Percentiles rank a stretch among this genome's conserved stretches.
phyloP scores from a whole-genome alignment of 2,329 filamentous ascomycete genomes.

The Canariomyces notabilis region DNA sequence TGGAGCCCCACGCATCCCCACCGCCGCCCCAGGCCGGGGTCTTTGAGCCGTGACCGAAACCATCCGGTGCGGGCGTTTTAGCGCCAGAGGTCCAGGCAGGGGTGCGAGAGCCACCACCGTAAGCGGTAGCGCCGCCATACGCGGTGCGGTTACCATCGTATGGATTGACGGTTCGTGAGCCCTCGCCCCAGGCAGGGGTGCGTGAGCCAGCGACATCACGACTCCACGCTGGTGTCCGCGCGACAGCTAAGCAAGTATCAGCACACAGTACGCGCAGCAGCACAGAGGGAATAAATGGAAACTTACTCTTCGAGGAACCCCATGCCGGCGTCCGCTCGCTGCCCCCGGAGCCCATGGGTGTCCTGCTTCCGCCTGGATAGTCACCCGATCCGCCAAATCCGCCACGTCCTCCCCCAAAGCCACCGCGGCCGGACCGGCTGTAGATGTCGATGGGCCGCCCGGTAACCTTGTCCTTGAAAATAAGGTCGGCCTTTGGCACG shows the following conservation, averaged over 20 bases:
- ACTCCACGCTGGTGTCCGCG: slow-evolving; percentile 59
- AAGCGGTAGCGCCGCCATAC: slow-evolving; percentile 67
- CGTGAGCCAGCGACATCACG: slow-evolving; percentile 51
- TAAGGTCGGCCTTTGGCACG: slow-evolving; percentile 74
- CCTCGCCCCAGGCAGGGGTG: slow-evolving; percentile 67
- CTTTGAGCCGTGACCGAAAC: slow-evolving; percentile 63
- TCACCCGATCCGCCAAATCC: slow-evolving; percentile 38
- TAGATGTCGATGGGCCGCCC: slow-evolving; percentile 73
- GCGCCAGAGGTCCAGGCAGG: slow-evolving; percentile 75
- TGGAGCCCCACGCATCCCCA: slow-evolving; percentile 63
- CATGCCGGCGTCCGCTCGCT: slow-evolving; percentile 72
- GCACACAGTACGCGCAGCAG: background rate
- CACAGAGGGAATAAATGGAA: background rate
- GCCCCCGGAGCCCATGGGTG: slow-evolving; percentile 56
- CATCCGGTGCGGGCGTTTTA: slow-evolving; percentile 62
- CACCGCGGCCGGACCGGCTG: slow-evolving; percentile 40
- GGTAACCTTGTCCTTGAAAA: slow-evolving; percentile 77
- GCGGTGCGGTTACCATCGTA: slow-evolving; percentile 72
- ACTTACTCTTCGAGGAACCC: slow-evolving; percentile 62
- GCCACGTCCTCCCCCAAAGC: slow-evolving; percentile 25
- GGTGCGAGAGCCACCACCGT: slow-evolving; percentile 67
- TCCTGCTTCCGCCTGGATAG: slow-evolving; percentile 64
- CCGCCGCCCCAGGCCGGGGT: slow-evolving; percentile 55
- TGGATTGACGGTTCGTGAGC: slow-evolving; percentile 62
- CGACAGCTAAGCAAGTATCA: slow-evolving; percentile 31